Evolutionary conservation across 2,329 filamentous ascomycete species (phyloP), one percentile per base, ranked within the genome.

Genomic region (Colletotrichum sp.): DNA sequence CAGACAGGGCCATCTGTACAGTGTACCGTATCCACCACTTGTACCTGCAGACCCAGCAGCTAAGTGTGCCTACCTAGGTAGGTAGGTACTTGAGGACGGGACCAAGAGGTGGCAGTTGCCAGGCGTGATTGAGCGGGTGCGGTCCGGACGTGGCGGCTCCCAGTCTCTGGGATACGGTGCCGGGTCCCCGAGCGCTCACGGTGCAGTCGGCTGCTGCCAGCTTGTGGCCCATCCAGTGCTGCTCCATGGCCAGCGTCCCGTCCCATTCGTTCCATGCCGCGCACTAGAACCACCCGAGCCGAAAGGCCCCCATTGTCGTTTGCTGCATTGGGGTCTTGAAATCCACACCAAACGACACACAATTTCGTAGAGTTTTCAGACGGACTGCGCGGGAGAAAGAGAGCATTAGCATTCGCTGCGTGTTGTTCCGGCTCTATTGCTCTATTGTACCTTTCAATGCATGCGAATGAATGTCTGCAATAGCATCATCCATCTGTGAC

Each of bases 231-330:
- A 21, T 34, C 39, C 36, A 28, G 15, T 65, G 21, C 21, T 44
- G 36, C 63, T 68, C 70, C 64, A 62, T n/a, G 44, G 57, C 49
- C 65, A 32, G 39, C 15, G 28, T 30, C n/a, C 65, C 52, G 44
- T 55, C 65, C 65, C 65, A 55, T 32, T 68, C 49, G 30, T 69
- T 68, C 65, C 44, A 68, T 30, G 44, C 49, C 44, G 52, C 34
- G 59, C 67, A 60, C 52, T 69, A 69, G 66, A 70, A 62, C 67
- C 67, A 57, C 39, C 67, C 55, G 26, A 70, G 55, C 55, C 67
- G 34, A 21, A 70, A 52, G 49, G 44, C n/a, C 49, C 65, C 30
- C 28, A 5, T 44, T 63, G 28, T 13, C 30, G 59, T 52, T 12
- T 65, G 65, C 67, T 63, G 52, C 7, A 21, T 68, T 21, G 34